Conservation (phyloP, 768 basidiomycete species). For the Boletus edulis region DNA sequence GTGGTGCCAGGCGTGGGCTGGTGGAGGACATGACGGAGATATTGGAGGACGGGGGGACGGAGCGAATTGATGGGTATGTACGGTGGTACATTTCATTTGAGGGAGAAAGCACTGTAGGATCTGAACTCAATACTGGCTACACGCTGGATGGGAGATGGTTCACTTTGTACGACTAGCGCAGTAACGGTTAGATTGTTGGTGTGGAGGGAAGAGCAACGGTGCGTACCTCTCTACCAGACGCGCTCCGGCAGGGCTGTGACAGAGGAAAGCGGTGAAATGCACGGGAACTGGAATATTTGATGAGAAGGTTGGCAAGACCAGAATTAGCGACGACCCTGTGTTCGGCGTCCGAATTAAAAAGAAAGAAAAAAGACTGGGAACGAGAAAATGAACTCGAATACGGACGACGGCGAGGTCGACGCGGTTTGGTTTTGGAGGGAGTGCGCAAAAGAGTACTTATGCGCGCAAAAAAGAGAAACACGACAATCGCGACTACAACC, state of each 20-base stretch:
- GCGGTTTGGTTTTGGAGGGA: conserved; percentile 8
- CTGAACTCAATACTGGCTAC: conserved; percentile 12
- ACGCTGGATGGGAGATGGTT: conserved; percentile 6
- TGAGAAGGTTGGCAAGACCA: neutral
- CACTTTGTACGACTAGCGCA: conserved; percentile 17
- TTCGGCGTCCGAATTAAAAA: neutral
- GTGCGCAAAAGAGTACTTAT: neutral
- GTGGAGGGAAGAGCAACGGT: neutral
- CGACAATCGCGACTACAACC: neutral
- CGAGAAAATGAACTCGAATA: neutral
- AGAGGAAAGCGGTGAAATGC: conserved; percentile 3
- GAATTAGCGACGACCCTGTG: neutral
- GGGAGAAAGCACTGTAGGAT: conserved; percentile 30
- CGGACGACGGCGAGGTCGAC: neutral
- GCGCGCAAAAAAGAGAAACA: neutral
- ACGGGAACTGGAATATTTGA: neutral
- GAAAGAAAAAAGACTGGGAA: neutral
- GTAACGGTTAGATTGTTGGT: neutral
- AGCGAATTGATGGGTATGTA: conserved; percentile 51
- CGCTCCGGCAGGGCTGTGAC: conserved; percentile 4
- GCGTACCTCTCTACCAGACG: conserved; percentile 10
- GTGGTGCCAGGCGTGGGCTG: conserved; percentile 47
- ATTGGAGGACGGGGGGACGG: conserved; percentile 45
- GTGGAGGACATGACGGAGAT: conserved; percentile 15
- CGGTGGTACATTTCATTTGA: conserved; percentile 62